Conservation (phyloP, 257 asterid species). For the Penstemon davidsonii region DNA sequence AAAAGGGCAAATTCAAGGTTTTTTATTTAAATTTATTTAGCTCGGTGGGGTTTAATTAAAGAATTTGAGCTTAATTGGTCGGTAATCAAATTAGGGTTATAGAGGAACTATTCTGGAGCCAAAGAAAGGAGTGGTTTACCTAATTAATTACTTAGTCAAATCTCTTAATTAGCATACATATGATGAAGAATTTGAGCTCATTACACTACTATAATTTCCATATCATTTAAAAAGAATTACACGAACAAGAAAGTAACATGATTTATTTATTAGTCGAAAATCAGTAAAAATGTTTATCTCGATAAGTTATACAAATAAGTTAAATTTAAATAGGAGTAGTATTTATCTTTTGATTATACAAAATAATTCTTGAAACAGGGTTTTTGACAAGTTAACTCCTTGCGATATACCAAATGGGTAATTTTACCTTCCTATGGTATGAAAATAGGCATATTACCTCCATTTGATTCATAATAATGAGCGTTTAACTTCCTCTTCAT, state of each 20-base stretch:
- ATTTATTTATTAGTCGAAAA: neutral
- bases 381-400: too few species aligned
- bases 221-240: neutral
- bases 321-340: too few species aligned
- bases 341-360: neutral
- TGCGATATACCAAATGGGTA: too few species aligned
- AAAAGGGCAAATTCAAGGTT: constrained; percentile 6
- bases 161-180: constrained; percentile 9
- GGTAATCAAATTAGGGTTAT: constrained; percentile 11
- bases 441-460: too few species aligned
- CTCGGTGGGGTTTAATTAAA: neutral
- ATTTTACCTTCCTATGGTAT: too few species aligned
- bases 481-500: too few species aligned
- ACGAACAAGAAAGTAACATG: neutral
- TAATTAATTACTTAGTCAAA: constrained; percentile 39
- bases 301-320: too few species aligned
- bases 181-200: neutral
- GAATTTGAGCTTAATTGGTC: constrained; percentile 19
- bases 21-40: neutral
- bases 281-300: neutral
- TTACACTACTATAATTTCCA: neutral
- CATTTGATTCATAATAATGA: too few species aligned
- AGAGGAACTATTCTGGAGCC: constrained; percentile 13
- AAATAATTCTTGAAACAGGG: neutral
- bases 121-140: constrained; percentile 47